These are phyloP conservation scores for Leccinum subgranulosum DNA, from an alignment of 768 basidiomycete genomes.

Conservation along the genomic window DNA sequence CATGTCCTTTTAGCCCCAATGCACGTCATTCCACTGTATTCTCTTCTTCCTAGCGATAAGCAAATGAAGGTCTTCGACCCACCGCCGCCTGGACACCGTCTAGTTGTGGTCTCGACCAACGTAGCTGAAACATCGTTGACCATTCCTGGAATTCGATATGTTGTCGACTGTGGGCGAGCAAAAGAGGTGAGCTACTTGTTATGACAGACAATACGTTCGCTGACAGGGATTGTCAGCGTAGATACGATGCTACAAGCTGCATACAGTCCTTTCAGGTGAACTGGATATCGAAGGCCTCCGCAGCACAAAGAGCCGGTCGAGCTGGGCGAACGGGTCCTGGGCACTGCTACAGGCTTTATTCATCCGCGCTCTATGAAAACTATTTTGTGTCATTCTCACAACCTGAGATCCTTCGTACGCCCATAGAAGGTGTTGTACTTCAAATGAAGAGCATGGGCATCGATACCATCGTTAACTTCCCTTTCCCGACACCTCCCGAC, in stretches of 20 bases:
- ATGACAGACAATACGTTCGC: background rate
- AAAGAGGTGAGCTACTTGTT: constrained; percentile 65
- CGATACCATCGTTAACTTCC: constrained; percentile 94
- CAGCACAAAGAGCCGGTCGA: constrained; percentile 90
- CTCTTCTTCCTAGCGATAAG: constrained; percentile 86
- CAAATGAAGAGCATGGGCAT: constrained; percentile 99
- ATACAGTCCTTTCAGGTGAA: constrained; percentile 90
- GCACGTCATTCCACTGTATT: constrained; percentile 94
- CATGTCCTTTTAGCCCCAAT: constrained; percentile 63
- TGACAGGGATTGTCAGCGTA: constrained; percentile 48
- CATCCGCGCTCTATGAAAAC: constrained; percentile 91
- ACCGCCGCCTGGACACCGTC: constrained; percentile 75
- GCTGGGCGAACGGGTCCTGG: constrained; percentile 98
- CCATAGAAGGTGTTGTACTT: constrained; percentile 93
- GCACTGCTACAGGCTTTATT: constrained; percentile 97
- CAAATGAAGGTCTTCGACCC: constrained; percentile 91
- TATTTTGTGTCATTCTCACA: constrained; percentile 83
- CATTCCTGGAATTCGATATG: constrained; percentile 95
- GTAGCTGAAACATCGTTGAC: constrained; percentile 97
- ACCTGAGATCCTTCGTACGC: constrained; percentile 93
- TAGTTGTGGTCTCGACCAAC: constrained; percentile 95
- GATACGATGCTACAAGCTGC: constrained; percentile 75
- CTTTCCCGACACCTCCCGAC: constrained; percentile 96
- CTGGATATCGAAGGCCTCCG: constrained; percentile 96
- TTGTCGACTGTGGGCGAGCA: constrained; percentile 93